Base-by-base conservation (phyloP, 176 grass and related monocot genomes). In the Bonia amplexicaulis region DNA sequence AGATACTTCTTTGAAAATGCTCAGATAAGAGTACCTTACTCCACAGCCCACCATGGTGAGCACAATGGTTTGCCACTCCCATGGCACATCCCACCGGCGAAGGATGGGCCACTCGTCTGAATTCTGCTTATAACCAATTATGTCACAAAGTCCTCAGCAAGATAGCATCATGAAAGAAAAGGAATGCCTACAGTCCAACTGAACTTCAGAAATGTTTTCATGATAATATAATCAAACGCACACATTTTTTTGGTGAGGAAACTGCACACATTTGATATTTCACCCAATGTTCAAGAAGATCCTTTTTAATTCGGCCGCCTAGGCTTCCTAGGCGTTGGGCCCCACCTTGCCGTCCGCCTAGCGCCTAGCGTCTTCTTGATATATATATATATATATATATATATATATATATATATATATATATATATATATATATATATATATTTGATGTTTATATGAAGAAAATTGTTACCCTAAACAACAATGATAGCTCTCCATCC, bases 41-140 rank as follows among this genome's bases (percentile, higher is more conserved):
- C 82, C 93, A 82, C 90, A 98, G 70, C 89, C 91, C 66, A 92
- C 57, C 85, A 98, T 91, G 55, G 74, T 91, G 64, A 96, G 90
- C 53, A 86, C 58, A 85, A 90, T 52, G 23, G 96, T 99, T 80
- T 88, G 90, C 96, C 96, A 99, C 35, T 81, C 86, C 96, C 91
- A 96, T 22, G 96, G 96, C 66, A 99, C 96, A 76, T 96, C 88
- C 96, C 96, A 99, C 41, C 88, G 85, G 46, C 58, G 93, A 80
- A 99, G 77, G 63, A 99, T 83, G 31, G 81, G 87, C 90, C 89
- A 94, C 41, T 92, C 66, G 7, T 85, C 46, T 1, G 27, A 87
- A 23, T 60, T 88, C 93, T 99, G 70, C 12, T 67, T 14, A 27
- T 73, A 71, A 20, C 31, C 69, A 62, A 79, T 40, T 23, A 73